A percentile compares a stretch with the other conserved stretches of the same genome.
Evolutionary conservation across 2,329 filamentous ascomycete genomes (phyloP).

Genomic region (Diaporthe citrichinensis): DNA sequence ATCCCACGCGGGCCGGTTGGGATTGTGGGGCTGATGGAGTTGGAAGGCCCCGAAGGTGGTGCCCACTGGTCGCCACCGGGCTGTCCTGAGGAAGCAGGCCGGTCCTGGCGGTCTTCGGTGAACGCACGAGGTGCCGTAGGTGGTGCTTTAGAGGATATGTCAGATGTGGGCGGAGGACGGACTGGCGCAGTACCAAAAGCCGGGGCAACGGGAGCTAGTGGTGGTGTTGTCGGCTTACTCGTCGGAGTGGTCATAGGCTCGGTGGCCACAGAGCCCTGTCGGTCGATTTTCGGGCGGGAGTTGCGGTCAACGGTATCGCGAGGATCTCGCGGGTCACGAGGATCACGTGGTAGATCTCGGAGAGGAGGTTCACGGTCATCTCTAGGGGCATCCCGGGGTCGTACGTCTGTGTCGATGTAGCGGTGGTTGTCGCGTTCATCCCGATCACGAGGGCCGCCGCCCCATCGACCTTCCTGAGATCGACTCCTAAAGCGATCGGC

Average conservation of each 20-base stretch:
- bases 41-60: conserved; percentile 59
- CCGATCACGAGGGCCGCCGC: conserved; percentile 57
- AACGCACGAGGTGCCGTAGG: conserved; percentile 68
- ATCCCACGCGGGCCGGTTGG: conserved; percentile 69
- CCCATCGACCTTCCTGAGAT: conserved; percentile 75
- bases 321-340: conserved; percentile 63
- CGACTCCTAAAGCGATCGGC: conserved; percentile 74
- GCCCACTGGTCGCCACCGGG: conserved; percentile 53
- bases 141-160: conserved; percentile 56
- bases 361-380: conserved; percentile 67
- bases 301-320: conserved; percentile 58
- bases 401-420: conserved; percentile 54
- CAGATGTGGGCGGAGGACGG: conserved; percentile 54
- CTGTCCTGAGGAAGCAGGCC: conserved; percentile 60
- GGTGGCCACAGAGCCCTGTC: conserved; percentile 59
- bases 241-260: conserved; percentile 58
- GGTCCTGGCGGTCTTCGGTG: conserved; percentile 65
- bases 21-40: conserved; percentile 63
- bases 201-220: conserved; percentile 70
- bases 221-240: conserved; percentile 68
- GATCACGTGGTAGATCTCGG: conserved; percentile 60
- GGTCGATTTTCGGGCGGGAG: conserved; percentile 65
- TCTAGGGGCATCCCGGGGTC: conserved; percentile 53
- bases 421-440: conserved; percentile 58
- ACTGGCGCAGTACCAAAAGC: conserved; percentile 70